These are phyloP conservation scores for Bjerkandera adusta DNA, from an alignment of 1,284 basidiomycete genomes.

Conservation along the genomic window DNA sequence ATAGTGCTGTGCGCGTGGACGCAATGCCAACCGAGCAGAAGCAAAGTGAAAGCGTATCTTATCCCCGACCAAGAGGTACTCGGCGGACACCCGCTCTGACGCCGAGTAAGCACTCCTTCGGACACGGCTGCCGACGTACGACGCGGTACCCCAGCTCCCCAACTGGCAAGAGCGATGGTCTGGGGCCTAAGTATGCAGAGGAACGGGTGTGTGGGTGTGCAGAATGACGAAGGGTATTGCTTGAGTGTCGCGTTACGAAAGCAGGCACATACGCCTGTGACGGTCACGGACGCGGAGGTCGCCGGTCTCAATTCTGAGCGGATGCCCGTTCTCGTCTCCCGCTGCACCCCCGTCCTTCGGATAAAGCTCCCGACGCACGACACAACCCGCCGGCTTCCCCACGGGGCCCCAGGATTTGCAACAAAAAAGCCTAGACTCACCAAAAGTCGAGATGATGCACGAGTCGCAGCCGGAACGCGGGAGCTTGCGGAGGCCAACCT, in stretches of 20 bases:
- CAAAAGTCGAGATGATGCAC: conserved; percentile 11
- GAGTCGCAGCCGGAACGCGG: conserved; percentile 13
- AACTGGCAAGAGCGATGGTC: too few relatives aligned
- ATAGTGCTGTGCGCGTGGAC: not conserved
- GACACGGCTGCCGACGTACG: too few relatives aligned
- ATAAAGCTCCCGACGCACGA: not conserved
- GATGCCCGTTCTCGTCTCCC: not conserved
- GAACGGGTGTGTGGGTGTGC: too few relatives aligned
- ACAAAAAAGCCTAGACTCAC: conserved; percentile 13
- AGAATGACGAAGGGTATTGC: too few relatives aligned
- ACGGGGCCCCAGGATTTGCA: not conserved
- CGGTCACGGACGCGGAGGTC: not conserved
- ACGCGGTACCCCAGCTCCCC: too few relatives aligned
- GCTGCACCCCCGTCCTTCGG: too few relatives aligned
- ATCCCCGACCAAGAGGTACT: not conserved
- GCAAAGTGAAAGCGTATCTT: not conserved
- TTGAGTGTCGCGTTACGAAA: not conserved
- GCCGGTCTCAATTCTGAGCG: not conserved
- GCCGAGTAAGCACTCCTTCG: not conserved
- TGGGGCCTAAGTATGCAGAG: too few relatives aligned
- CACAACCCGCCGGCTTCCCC: not conserved
- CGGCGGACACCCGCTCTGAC: not conserved
- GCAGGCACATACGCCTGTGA: not conserved
- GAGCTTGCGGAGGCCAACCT: conserved; percentile 14
- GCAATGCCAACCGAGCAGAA: too few relatives aligned